These are phyloP conservation scores for Lachnellula occidentalis DNA, from an alignment of 2,329 filamentous ascomycete genomes.

Conservation along the genomic window DNA sequence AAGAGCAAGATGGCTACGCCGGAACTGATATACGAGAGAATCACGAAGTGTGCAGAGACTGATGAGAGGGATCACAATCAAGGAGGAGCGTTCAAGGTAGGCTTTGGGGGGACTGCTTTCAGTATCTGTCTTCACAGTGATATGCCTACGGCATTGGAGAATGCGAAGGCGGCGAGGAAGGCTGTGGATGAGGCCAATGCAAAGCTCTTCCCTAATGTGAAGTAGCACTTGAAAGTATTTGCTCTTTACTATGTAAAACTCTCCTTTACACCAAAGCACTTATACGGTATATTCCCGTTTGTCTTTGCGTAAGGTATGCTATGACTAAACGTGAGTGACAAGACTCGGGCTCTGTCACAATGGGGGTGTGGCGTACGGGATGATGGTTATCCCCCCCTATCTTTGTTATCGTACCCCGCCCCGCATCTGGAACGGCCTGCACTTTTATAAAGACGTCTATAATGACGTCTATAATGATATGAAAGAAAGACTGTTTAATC, in stretches of 20 bases:
- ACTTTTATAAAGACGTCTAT: not conserved
- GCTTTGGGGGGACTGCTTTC: constrained; percentile 9
- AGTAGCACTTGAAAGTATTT: not conserved
- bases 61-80: constrained; percentile 14
- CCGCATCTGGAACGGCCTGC: not conserved
- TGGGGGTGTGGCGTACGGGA: not conserved
- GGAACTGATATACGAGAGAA: constrained; percentile 6
- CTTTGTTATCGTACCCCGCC: not conserved
- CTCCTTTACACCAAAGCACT: not conserved
- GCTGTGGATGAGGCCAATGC: constrained; percentile 14
- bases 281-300: not conserved
- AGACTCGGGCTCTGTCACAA: not conserved
- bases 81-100: constrained; percentile 8
- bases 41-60: constrained; percentile 3
- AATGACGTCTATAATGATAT: not conserved
- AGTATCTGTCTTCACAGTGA: constrained; percentile 15
- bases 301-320: not conserved
- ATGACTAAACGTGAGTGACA: not conserved
- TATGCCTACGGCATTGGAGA: constrained; percentile 15
- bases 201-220: constrained; percentile 5
- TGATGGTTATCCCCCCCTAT: not conserved
- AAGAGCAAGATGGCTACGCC: constrained; percentile 9
- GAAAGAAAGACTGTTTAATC: no score
- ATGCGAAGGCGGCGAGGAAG: constrained; percentile 10
- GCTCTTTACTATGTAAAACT: not conserved